Conservation (phyloP, 2,329 filamentous ascomycete species). For the Claviceps purpurea region DNA sequence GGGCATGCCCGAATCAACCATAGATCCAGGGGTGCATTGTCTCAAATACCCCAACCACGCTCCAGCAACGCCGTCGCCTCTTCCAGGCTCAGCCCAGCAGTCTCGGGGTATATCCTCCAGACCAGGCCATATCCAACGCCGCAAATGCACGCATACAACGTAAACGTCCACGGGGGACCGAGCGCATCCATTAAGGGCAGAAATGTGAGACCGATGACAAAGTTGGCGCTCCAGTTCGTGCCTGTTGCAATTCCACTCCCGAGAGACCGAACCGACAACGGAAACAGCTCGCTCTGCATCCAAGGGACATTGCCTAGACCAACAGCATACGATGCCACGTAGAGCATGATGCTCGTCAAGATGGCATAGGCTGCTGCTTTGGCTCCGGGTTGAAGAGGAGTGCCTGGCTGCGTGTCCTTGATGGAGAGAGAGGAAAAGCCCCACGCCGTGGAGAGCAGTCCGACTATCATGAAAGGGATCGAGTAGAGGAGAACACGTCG, state of each 20-base stretch:
- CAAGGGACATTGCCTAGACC: conserved; percentile 88
- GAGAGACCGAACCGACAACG: conserved; percentile 57
- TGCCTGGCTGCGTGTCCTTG: conserved; percentile 9
- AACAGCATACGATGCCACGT: conserved; percentile 74
- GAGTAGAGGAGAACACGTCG: conserved; percentile 70
- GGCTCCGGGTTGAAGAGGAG: conserved; percentile 8
- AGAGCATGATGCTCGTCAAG: conserved; percentile 63
- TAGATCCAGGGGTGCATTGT: neutral
- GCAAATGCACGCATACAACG: conserved; percentile 64
- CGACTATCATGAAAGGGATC: conserved; percentile 69
- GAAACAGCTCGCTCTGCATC: conserved; percentile 92
- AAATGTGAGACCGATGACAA: conserved; percentile 74
- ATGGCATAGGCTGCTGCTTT: conserved; percentile 41
- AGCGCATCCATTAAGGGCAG: conserved; percentile 71
- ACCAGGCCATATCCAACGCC: conserved; percentile 51
- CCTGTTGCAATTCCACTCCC: conserved; percentile 63
- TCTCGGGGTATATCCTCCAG: conserved; percentile 74
- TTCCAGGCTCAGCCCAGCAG: conserved; percentile 67
- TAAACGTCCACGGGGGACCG: conserved; percentile 65
- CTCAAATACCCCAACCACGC: conserved; percentile 56
- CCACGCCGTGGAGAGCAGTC: conserved; percentile 55
- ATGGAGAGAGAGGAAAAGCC: conserved; percentile 56
- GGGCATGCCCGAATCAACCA: neutral
- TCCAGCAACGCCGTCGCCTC: conserved; percentile 61
- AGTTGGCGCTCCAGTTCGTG: conserved; percentile 81